These are phyloP conservation scores for Exophiala mesophila DNA, from an alignment of 2,329 filamentous ascomycete species.

Conservation along the genomic window DNA sequence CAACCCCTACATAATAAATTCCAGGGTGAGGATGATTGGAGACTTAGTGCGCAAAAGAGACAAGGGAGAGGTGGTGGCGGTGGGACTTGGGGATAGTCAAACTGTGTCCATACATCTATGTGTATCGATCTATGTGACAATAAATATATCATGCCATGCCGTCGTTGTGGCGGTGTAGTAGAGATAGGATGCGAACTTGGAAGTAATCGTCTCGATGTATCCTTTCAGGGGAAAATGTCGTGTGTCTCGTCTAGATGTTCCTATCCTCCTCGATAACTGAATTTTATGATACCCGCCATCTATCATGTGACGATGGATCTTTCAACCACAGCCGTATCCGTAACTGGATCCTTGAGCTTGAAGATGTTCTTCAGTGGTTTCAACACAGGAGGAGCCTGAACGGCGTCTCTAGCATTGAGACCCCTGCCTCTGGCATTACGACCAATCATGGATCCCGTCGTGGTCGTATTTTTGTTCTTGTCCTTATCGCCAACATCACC, in stretches of 20 bases:
- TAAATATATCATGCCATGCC: no score
- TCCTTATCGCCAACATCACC: conserved; percentile 13
- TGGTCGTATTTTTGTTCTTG: no score
- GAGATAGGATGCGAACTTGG: no score
- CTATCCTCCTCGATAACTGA: no score
- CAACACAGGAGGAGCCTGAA: conserved; percentile 70
- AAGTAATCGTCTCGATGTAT: no score
- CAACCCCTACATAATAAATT: conserved; percentile 93
- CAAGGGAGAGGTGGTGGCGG: conserved; percentile 80
- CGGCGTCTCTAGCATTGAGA: conserved; percentile 49
- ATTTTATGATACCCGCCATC: no score
- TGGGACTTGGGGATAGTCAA: conserved; percentile 78
- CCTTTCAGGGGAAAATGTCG: no score
- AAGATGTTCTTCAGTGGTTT: conserved; percentile 39
- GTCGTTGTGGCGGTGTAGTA: no score
- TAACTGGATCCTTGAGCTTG: conserved; percentile 8
- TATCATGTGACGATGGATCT: not conserved
- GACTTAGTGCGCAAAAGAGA: conserved; percentile 79
- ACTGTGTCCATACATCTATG: no score
- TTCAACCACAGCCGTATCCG: not conserved
- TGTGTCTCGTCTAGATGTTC: no score
- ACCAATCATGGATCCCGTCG: no score
- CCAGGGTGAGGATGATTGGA: conserved; percentile 90
- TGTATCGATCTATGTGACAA: no score
- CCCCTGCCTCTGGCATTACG: conserved; percentile 25